Base-by-base conservation (phyloP, 2,329 filamentous ascomycete species). In the Microsporum ferrugineum region DNA sequence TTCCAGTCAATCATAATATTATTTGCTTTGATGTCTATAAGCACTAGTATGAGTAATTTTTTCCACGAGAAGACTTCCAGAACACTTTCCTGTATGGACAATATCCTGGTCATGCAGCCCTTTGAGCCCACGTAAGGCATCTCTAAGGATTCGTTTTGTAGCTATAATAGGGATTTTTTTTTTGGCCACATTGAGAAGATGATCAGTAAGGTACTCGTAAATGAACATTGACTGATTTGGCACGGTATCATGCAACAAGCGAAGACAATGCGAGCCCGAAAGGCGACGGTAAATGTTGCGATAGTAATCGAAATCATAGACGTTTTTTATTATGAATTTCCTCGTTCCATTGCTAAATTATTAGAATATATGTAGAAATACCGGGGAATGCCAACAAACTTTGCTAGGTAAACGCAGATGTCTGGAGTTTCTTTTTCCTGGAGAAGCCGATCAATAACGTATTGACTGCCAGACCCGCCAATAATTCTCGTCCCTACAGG, bases 211-310 rank as follows among this genome's bases (percentile, higher is more conserved):
- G 67, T 78, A 78, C 62, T 74, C 72, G 60, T 76, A 79, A 62
- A 78, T 73, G 63, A 79, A 78, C 69, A 78, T 75, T 34, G 72
- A 74, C 63, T 75, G 68, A 23, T 76, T 73, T 5, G 77, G 76
- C 62, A 78, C 69, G 43, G 73, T 75, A 65, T 79, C 77, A 49
- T 72, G 67, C 17, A 73, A 61, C 3, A 72, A 69, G 39, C 76
- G 72, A 12, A 60, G 27, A 39, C 59, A 62, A 6, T 45, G 61
- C 59, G 64, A 64, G 58, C 31, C 14, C 3, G 23, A 31, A 12
- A 60, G 23, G 23, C 45, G 39, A 27, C 36, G 51, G 38, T 62
- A 57, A 3, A 61, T 45, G 17, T 62, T 33, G 58, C 23, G 56
- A 4, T 59, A 59, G 43, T 60, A 60, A 10, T 60, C 17, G 36